These are phyloP conservation scores for Populus deltoides DNA, from an alignment of 345 rosid species.

Conservation along the genomic window DNA sequence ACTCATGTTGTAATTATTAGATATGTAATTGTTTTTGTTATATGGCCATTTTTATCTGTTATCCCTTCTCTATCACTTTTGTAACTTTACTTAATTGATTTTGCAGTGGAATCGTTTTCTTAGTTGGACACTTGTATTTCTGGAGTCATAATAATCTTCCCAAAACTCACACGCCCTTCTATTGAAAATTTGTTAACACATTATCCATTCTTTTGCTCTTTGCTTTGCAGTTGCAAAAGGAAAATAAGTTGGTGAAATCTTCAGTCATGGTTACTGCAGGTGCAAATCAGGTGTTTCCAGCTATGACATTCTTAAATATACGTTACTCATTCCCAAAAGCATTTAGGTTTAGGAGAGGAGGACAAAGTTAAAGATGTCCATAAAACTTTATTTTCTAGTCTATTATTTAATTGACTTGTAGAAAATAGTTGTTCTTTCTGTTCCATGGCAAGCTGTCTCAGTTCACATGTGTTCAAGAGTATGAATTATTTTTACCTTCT, in stretches of 20 bases:
- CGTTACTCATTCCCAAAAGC: constrained; percentile 5
- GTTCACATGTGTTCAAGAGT: background rate
- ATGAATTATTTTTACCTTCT: constrained; percentile 11
- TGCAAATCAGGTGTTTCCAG: constrained; percentile 78
- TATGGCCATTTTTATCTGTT: background rate
- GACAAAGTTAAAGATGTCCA: background rate
- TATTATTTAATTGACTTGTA: background rate
- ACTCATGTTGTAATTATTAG: background rate
- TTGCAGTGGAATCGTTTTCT: background rate
- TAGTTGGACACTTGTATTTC: background rate
- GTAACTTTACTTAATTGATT: background rate
- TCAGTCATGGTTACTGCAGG: constrained; percentile 95
- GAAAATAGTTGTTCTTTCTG: background rate
- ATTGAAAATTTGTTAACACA: background rate
- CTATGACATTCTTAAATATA: background rate
- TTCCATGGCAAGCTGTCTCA: constrained; percentile 4
- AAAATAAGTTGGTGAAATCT: constrained; percentile 72
- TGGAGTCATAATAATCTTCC: background rate
- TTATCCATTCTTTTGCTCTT: constrained; percentile 8
- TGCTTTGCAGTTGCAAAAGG: constrained; percentile 52
- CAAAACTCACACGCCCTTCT: background rate
- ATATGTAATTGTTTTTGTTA: background rate
- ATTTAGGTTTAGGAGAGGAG: background rate
- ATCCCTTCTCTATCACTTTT: background rate
- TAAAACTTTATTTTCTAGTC: background rate